Base-by-base conservation (phyloP, 2,329 filamentous ascomycete genomes). In the Diplodia corticola region DNA sequence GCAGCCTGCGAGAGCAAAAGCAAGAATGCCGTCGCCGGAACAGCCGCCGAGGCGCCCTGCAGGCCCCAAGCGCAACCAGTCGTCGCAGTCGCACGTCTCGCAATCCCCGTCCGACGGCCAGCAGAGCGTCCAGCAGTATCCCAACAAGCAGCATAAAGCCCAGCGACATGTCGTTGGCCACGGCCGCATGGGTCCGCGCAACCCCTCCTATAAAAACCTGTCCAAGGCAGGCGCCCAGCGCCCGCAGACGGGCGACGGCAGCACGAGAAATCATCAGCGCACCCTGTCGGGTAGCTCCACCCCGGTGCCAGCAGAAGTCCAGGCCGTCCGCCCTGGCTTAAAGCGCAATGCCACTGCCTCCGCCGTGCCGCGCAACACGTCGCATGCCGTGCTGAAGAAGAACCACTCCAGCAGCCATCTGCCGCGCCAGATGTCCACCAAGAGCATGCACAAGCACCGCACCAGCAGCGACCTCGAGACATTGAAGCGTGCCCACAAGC, bases 351-450 rank as follows among this genome's bases (percentile, higher is more conserved):
- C 77, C 20, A 80, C 77, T 33, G 75, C 77, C 28, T 73, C 76
- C 67, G 76, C 71, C 69, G 72, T 80, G 67, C 70, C 77, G 71
- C 71, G 76, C 55, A 75, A 75, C 66, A 73, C 74, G 57, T 72
- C 73, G 28, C 74, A 77, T 49, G 70, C 72, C 7, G 72, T 71
- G 26, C 69, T 81, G 67, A 76, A 75, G 71, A 79, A 78, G 70
- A 80, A 80, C 68, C 74, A 79, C 67, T 81, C 79, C 30, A 82
- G 81, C 72, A 79, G 80, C 17, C 80, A 82, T 67, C 75, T 83
- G 60, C 74, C 79, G 37, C 75, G 80, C 20, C 73, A 79, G 63
- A 74, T 73, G 22, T 77, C 76, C 35, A 72, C 74, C 4, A 80
- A 80, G 71, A 78, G 77, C 66, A 68, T 79, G 30, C 71, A 75